These are phyloP conservation scores for Penicillium sp. DNA, from an alignment of 2,329 filamentous ascomycete genomes.

Conservation along the genomic window DNA sequence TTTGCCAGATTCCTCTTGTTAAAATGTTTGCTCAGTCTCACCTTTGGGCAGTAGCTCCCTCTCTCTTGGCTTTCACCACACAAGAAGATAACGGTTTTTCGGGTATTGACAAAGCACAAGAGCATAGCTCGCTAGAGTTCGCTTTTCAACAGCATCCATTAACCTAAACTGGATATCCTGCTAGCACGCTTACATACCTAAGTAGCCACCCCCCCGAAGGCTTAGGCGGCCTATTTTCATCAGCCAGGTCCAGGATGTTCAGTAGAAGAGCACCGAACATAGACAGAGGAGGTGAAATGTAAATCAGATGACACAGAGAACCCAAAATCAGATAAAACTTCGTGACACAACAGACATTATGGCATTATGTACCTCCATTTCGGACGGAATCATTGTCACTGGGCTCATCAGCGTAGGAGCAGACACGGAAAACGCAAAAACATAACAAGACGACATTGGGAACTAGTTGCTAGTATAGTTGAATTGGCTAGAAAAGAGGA, in stretches of 20 bases:
- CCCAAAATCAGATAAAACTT: neutral
- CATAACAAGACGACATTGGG: slow-evolving; percentile 10
- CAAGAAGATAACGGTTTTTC: no score
- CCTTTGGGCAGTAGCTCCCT: neutral
- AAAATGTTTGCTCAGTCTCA: neutral
- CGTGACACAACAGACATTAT: neutral
- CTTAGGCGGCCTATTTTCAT: neutral
- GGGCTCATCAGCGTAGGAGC: neutral
- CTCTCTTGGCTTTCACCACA: neutral
- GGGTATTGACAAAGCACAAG: neutral
- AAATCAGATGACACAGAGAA: neutral
- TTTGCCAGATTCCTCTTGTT: neutral
- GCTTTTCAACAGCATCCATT: neutral
- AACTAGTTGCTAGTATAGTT: slow-evolving; percentile 28
- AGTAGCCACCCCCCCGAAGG: neutral
- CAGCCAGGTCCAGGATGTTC: neutral
- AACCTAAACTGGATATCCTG: neutral
- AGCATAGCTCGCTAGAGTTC: neutral
- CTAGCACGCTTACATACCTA: slow-evolving; percentile 7
- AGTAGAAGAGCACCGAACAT: neutral
- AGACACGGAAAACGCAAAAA: neutral
- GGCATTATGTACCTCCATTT: neutral
- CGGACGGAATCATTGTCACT: neutral
- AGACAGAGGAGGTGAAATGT: neutral
- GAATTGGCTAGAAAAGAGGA: slow-evolving; percentile 29